These are phyloP conservation scores for Pythium angustatum DNA, from an alignment of 352 stramenopile species.

Conservation along the genomic window DNA sequence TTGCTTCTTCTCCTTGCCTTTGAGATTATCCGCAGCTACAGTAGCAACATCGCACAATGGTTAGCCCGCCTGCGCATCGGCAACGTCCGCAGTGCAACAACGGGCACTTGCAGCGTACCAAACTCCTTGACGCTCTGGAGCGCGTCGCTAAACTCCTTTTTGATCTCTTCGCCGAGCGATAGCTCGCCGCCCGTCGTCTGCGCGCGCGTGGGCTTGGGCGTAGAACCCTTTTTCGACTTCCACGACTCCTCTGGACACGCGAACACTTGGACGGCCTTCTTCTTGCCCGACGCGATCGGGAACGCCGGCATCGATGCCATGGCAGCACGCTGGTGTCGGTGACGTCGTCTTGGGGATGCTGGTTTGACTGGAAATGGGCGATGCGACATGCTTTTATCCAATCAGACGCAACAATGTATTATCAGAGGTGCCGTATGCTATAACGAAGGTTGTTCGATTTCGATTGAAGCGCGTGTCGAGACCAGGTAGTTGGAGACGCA, in stretches of 20 bases:
- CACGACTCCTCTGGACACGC: slow-evolving; percentile 73
- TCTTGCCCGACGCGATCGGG: slow-evolving; percentile 71
- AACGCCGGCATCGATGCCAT: slow-evolving; percentile 61
- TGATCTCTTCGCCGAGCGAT: slow-evolving; percentile 64
- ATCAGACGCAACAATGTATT: slow-evolving; percentile 6
- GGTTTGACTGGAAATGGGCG: slow-evolving; percentile 19
- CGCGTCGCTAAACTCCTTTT: slow-evolving; percentile 75
- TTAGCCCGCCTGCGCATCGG: not conserved
- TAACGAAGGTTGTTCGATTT: slow-evolving; percentile 19
- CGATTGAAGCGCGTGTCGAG: slow-evolving; percentile 21
- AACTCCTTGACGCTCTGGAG: slow-evolving; percentile 78
- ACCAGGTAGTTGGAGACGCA: not conserved
- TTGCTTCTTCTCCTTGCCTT: slow-evolving; percentile 81
- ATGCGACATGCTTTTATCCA: slow-evolving; percentile 5
- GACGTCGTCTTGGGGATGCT: not conserved
- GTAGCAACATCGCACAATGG: slow-evolving; percentile 6
- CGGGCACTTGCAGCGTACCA: slow-evolving; percentile 29
- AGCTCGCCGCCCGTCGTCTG: slow-evolving; percentile 40
- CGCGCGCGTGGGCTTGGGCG: slow-evolving; percentile 30
- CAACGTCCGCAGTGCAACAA: not conserved
- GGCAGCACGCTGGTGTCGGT: not conserved
- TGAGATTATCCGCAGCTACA: slow-evolving; percentile 46
- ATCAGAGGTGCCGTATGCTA: not conserved
- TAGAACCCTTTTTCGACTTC: slow-evolving; percentile 46
- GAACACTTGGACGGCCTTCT: slow-evolving; percentile 78